Evolutionary conservation across 805 yeast species (phyloP).

Genomic region (Cyberlindnera sargentensis): DNA sequence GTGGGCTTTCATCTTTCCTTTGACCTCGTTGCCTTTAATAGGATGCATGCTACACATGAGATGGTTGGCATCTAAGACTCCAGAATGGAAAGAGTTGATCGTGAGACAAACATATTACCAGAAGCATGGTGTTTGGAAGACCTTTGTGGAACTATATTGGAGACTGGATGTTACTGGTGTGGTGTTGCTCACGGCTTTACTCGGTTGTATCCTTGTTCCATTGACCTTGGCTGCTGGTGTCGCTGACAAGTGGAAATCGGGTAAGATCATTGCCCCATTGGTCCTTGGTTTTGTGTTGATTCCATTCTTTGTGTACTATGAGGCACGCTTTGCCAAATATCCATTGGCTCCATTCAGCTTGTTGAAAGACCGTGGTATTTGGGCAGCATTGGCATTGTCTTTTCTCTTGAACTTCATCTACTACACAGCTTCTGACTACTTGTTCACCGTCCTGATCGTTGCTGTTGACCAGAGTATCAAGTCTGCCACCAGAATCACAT

Average conservation of each 20-base stretch:
- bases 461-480: constrained; percentile 50
- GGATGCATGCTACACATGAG: constrained; percentile 49
- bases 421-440: constrained; percentile 63
- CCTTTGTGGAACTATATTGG: constrained; percentile 45
- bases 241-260: constrained; percentile 47
- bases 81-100: constrained; percentile 39
- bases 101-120: constrained; percentile 33
- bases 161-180: constrained; percentile 60
- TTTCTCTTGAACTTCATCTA: constrained; percentile 53
- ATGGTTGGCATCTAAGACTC: constrained; percentile 42
- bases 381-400: constrained; percentile 60
- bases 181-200: constrained; percentile 42
- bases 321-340: constrained; percentile 42
- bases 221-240: constrained; percentile 71
- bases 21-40: constrained; percentile 54
- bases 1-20: constrained; percentile 74
- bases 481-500: constrained; percentile 59
- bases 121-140: constrained; percentile 29
- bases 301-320: constrained; percentile 59
- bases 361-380: constrained; percentile 62
- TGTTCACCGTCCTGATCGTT: constrained; percentile 60
- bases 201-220: constrained; percentile 66
- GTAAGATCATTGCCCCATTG: constrained; percentile 58
- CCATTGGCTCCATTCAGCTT: constrained; percentile 60
- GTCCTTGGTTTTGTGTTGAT: constrained; percentile 57